Conservation (phyloP, 352 stramenopile genomes). For the Achlya hypogyna region DNA sequence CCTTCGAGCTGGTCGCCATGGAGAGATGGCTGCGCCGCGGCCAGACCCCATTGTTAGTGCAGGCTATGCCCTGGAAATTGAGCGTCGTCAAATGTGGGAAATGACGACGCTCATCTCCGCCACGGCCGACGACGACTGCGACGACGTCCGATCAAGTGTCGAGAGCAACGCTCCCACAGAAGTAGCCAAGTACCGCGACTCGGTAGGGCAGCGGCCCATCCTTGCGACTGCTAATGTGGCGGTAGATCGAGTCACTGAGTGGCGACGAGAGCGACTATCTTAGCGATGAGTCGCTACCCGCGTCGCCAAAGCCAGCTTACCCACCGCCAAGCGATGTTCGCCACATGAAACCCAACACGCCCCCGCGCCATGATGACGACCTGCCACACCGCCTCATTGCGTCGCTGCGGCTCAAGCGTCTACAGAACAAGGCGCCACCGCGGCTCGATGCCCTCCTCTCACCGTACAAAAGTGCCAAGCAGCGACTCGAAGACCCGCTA, state of each 20-base stretch:
- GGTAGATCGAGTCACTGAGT: not conserved
- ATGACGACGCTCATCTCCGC: conserved; percentile 31
- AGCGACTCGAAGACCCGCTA: not conserved
- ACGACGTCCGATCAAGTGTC: conserved; percentile 35
- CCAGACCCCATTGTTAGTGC: conserved; percentile 6
- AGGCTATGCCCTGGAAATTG: conserved; percentile 22
- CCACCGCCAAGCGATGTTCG: too few species aligned
- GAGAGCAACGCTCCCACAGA: conserved; percentile 49
- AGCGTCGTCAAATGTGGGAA: conserved; percentile 27
- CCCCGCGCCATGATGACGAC: not conserved
- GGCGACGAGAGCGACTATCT: not conserved
- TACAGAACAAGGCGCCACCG: not conserved
- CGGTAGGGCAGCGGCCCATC: conserved; percentile 27
- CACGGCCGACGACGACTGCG: conserved; percentile 22
- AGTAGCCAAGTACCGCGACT: conserved; percentile 42
- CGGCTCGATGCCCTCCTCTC: conserved; percentile 3
- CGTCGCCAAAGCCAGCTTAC: too few species aligned
- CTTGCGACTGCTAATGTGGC: not conserved
- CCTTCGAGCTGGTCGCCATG: not conserved
- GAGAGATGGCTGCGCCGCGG: not conserved
- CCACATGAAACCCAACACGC: not conserved
- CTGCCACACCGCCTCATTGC: not conserved
- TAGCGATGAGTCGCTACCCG: too few species aligned
- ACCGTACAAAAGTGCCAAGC: conserved; percentile 18
- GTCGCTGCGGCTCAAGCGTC: conserved; percentile 15